Base-by-base conservation (phyloP, 2,329 filamentous ascomycete genomes). In the Bipolaris sorokiniana region DNA sequence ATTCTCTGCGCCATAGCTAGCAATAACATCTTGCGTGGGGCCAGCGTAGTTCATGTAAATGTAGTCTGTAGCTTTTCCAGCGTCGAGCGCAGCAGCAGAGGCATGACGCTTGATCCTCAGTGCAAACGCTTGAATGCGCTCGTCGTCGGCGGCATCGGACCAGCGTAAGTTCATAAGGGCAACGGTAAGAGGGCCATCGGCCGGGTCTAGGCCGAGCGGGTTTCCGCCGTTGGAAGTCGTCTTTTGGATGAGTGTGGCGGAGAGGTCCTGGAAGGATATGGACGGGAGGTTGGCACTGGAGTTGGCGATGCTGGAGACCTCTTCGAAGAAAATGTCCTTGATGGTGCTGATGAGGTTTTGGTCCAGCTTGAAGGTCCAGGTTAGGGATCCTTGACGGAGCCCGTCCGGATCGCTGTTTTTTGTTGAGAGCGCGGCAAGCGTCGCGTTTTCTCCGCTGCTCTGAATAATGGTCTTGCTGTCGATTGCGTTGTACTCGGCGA, bases 41-140 rank as follows among this genome's bases (percentile, higher is more conserved):
- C 72, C 76, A 9, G 76, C 81, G 57, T 83, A 82, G 61, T 82
- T 82, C 76, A 81, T 78, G 65, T 82, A 82, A 26, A 80, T 48
- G 51, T 76, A 62, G 2, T 56, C 37, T 22, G 36, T 37, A 4
- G 50, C 26, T 23, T 59, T 61, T 28, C 56, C 62, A 10, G 37
- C 37, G 0, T 48, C 56, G 15, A 57, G 56, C 1, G 61, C 63
- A 5, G 37, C 52, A 18, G 52, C 56, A 3, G 56, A n/a, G 1
- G 47, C 45, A 3, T 63, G 56, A 6, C 62, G 53, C 44, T 61
- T 62, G 42, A 74, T 53, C 3, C 51, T 59, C 6, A 56, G 54
- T 16, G 61, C 54, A 13, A 65, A 65, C 7, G 58, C 34, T 15
- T 72, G 49, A 15, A 75, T 58, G 1, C 57, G 48, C 1, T 52